These are phyloP conservation scores for Phlegmacium glaucopus DNA, from an alignment of 768 basidiomycete genomes.

Conservation along the genomic window DNA sequence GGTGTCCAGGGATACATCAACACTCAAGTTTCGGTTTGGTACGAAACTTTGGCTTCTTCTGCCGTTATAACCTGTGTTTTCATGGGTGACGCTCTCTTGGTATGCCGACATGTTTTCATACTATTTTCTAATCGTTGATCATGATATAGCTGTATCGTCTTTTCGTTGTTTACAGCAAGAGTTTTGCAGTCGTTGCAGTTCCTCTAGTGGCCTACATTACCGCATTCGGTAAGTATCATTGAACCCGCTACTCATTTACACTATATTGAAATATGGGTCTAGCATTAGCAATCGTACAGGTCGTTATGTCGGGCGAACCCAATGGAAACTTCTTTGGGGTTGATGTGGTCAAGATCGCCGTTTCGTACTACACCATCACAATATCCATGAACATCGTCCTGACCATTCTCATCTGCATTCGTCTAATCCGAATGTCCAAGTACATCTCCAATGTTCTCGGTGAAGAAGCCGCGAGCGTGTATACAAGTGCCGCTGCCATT, in stretches of 20 bases:
- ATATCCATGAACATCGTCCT: conserved; percentile 38
- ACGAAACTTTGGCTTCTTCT: conserved; percentile 22
- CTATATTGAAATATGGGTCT: too few relatives aligned
- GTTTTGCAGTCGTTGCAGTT: conserved; percentile 12
- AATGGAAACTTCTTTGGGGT: conserved; percentile 35
- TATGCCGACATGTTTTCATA: conserved; percentile 4
- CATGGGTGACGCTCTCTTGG: conserved; percentile 25
- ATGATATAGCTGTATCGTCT: conserved; percentile 23
- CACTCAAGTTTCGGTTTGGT: conserved; percentile 22
- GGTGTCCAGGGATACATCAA: conserved; percentile 20
- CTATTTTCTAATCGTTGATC: neutral
- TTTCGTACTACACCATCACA: conserved; percentile 35
- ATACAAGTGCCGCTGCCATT: conserved; percentile 33
- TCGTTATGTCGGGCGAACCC: conserved; percentile 33
- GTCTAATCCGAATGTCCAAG: conserved; percentile 30
- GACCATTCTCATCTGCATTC: conserved; percentile 35
- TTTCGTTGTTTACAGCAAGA: conserved; percentile 23
- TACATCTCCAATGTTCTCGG: conserved; percentile 22
- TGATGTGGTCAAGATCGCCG: conserved; percentile 31
- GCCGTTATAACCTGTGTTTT: conserved; percentile 24
- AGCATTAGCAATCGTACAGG: conserved; percentile 35
- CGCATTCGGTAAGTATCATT: conserved; percentile 20
- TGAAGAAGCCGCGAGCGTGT: conserved; percentile 26
- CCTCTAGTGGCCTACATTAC: conserved; percentile 21
- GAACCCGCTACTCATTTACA: neutral